A percentile compares a stretch with the other conserved stretches of the same genome.
Evolutionary conservation across 257 asterid species (phyloP).

Genomic region (Buddleja alternifolia): DNA sequence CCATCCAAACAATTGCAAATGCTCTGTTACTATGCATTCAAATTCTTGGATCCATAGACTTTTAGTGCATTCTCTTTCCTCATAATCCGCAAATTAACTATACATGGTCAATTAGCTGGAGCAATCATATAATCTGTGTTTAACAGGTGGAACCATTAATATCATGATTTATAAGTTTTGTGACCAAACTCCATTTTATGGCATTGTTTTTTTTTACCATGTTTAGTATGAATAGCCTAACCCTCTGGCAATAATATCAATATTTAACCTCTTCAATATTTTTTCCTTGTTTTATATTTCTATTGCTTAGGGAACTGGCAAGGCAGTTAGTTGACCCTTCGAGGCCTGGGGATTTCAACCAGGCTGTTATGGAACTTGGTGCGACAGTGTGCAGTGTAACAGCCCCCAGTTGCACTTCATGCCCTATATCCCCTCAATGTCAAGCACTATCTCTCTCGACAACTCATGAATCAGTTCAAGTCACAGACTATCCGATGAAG

Average conservation of each 20-base stretch:
- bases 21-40: neutral
- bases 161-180: too few relatives aligned
- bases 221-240: neutral
- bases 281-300: constrained; percentile 14
- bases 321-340: constrained; percentile 78
- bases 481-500: constrained; percentile 83
- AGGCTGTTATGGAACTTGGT: constrained; percentile 98
- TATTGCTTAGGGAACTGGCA: constrained; percentile 69
- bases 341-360: constrained; percentile 98
- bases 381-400: constrained; percentile 75
- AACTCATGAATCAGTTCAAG: constrained; percentile 57
- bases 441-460: constrained; percentile 65
- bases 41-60: neutral
- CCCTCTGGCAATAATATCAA: neutral
- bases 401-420: constrained; percentile 69
- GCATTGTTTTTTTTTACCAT: neutral
- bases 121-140: too few relatives aligned
- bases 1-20: neutral
- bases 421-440: constrained; percentile 82
- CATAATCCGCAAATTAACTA: neutral
- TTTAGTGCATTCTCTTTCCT: neutral
- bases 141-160: too few relatives aligned
- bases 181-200: neutral
- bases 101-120: too few relatives aligned
- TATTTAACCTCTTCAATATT: neutral